Evolutionary conservation across 768 basidiomycete genomes (phyloP).

Genomic region (Harrya chromipes): DNA sequence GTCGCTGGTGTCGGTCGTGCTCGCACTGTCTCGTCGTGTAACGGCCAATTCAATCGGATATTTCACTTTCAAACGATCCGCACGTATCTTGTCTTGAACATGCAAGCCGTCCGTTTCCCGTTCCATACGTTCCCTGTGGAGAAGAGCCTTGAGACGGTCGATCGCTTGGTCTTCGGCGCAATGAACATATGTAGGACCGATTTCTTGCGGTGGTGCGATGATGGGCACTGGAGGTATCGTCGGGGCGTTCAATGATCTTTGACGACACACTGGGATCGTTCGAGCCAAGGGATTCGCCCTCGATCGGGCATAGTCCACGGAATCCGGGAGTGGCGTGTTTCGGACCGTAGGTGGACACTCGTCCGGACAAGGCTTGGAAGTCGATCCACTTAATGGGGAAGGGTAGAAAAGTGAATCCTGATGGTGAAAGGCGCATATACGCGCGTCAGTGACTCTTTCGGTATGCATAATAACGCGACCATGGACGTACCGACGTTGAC

Average conservation of each 20-base stretch:
- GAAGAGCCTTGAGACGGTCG: slow-evolving; percentile 37
- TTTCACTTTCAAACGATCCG: neutral
- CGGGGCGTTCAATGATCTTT: neutral
- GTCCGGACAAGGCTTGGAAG: neutral
- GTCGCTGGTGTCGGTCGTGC: slow-evolving; percentile 12
- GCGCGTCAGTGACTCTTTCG: neutral
- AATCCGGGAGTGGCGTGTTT: slow-evolving; percentile 24
- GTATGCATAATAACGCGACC: neutral
- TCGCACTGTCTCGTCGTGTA: slow-evolving; percentile 6
- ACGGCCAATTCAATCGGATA: neutral
- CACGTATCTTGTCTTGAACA: slow-evolving; percentile 9
- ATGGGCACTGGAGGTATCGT: slow-evolving; percentile 40
- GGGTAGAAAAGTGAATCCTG: slow-evolving; percentile 10
- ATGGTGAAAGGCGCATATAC: slow-evolving; percentile 5
- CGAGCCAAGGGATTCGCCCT: slow-evolving; percentile 23
- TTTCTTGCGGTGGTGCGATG: slow-evolving; percentile 49
- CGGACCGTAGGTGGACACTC: slow-evolving; percentile 24
- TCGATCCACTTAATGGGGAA: slow-evolving; percentile 4
- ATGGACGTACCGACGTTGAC: slow-evolving; percentile 7
- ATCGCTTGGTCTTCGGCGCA: slow-evolving; percentile 44
- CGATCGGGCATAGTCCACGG: slow-evolving; percentile 20
- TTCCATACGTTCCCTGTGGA: slow-evolving; percentile 40
- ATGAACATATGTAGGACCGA: slow-evolving; percentile 18
- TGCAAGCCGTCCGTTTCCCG: slow-evolving; percentile 35
- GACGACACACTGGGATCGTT: slow-evolving; percentile 13